Conservation (phyloP, 2,329 filamentous ascomycete genomes). For the Penicillium brevicompactum region DNA sequence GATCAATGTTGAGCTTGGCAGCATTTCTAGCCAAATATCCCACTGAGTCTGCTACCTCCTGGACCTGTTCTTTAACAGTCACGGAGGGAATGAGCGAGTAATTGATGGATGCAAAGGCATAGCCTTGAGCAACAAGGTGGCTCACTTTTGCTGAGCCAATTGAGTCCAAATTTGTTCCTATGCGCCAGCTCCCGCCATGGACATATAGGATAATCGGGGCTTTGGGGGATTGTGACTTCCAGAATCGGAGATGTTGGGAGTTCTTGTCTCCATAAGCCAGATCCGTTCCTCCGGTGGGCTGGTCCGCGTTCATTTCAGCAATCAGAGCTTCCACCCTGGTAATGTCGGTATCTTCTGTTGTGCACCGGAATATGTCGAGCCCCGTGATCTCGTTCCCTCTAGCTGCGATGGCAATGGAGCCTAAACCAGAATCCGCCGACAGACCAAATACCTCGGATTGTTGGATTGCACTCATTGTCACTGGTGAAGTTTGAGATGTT, state of each 20-base stretch:
- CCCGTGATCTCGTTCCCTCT: neutral
- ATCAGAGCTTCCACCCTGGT: neutral
- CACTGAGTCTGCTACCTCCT: constrained; percentile 2
- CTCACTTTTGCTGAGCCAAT: neutral
- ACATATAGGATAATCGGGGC: constrained; percentile 6
- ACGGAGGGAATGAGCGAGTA: constrained; percentile 3
- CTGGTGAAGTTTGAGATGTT: neutral
- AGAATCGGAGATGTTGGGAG: neutral
- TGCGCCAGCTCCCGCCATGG: constrained; percentile 6
- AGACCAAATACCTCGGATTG: neutral
- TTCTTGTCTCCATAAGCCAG: neutral
- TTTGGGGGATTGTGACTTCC: neutral
- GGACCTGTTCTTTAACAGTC: constrained; percentile 5
- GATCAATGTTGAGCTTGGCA: neutral
- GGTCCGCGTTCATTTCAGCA: neutral
- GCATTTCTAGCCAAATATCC: neutral
- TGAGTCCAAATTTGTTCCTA: constrained; percentile 1
- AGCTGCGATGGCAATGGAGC: neutral
- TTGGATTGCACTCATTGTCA: neutral
- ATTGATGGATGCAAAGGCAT: neutral
- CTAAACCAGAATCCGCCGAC: neutral
- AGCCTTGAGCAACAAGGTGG: neutral
- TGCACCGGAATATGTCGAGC: neutral
- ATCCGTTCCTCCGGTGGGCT: neutral
- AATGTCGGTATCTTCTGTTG: neutral